Percentiles rank a stretch among this genome's conserved stretches.
Evolutionary conservation across 129 eudicot genomes (phyloP).

Genomic region (sunflower (Helianthus annuus)): HanXRQr2.0-SUNRISE NC_035435.2:9163668-9164167

Average conservation of each 20-base stretch:
- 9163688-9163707: conserved; percentile 76
- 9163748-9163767: neutral
- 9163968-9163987: too few species aligned
- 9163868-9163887: neutral
- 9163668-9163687: conserved; percentile 88
- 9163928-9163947: neutral
- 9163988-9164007: too few species aligned
- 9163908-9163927: neutral
- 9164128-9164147: too few species aligned
- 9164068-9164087: too few species aligned
- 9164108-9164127: too few species aligned
- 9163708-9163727: conserved; percentile 19
- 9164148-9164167: too few species aligned
- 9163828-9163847: neutral
- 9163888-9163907: neutral
- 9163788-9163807: conserved; percentile 18
- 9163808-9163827: neutral
- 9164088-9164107: too few species aligned
- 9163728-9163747: neutral
- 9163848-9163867: neutral
- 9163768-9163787: neutral
- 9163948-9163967: neutral
- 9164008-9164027: too few species aligned
- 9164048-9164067: too few species aligned
- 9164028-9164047: too few species aligned